These are phyloP conservation scores for Aspergillus nanangensis DNA, from an alignment of 495 filamentous ascomycete species.

Conservation along the genomic window DNA sequence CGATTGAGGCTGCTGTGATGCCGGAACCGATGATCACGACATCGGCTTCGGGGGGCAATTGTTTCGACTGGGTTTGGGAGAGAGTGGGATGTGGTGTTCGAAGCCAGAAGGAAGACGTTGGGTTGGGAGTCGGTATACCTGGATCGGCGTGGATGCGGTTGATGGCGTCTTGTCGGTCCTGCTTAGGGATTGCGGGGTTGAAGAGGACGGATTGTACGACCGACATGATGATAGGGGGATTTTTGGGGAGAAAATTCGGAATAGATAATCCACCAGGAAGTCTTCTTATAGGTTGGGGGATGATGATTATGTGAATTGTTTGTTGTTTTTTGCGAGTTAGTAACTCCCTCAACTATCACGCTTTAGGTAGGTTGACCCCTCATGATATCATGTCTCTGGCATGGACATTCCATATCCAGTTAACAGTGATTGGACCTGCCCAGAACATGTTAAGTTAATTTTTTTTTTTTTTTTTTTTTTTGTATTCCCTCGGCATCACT, in stretches of 20 bases:
- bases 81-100: slow-evolving; percentile 49
- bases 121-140: slow-evolving; percentile 33
- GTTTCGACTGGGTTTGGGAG: slow-evolving; percentile 54
- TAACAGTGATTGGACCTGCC: too few species aligned
- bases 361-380: too few species aligned
- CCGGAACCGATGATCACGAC: slow-evolving; percentile 70
- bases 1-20: slow-evolving; percentile 65
- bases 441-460: too few species aligned
- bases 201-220: slow-evolving; percentile 17
- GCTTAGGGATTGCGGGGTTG: slow-evolving; percentile 12
- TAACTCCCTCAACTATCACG: too few species aligned
- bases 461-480: too few species aligned
- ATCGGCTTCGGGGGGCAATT: slow-evolving; percentile 54
- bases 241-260: neutral
- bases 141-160: slow-evolving; percentile 24
- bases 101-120: slow-evolving; percentile 72
- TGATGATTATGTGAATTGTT: too few species aligned
- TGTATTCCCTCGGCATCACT: too few species aligned
- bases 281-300: too few species aligned
- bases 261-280: too few species aligned
- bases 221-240: slow-evolving; percentile 14
- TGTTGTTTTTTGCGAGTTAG: too few species aligned
- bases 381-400: too few species aligned
- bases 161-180: slow-evolving; percentile 20
- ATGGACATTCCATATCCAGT: too few species aligned